A percentile compares a stretch with the other conserved stretches of the same genome.
Conservation (phyloP, 495 filamentous ascomycete species). For the Chaetomium cochliodes region DNA sequence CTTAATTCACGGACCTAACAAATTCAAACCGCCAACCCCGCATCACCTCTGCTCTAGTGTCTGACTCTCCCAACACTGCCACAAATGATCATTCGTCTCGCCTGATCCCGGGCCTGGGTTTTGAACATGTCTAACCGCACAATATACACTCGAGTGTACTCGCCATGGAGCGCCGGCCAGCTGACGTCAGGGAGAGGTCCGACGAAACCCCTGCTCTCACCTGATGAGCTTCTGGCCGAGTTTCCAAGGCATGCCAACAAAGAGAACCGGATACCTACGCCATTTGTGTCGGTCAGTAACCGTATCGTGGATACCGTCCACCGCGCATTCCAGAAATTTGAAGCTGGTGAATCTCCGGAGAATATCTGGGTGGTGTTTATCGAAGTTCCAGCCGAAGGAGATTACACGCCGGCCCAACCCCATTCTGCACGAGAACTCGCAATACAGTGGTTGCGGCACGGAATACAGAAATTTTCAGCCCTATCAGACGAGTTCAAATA, state of each 20-base stretch:
- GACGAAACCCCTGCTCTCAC: not conserved
- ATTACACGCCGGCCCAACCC: not conserved
- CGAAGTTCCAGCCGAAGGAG: not conserved
- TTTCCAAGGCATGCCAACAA: not conserved
- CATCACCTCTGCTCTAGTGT: no score
- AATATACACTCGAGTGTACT: constrained; percentile 3
- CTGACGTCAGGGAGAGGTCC: not conserved
- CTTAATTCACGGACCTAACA: no score
- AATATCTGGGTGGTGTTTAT: constrained; percentile 9
- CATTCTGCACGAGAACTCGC: not conserved
- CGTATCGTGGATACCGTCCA: not conserved
- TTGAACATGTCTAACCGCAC: no score
- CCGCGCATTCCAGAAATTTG: not conserved
- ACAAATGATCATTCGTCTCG: no score
- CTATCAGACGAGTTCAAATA: not conserved
- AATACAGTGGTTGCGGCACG: not conserved
- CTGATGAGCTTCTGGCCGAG: not conserved
- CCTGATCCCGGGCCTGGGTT: no score
- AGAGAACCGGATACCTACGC: not conserved
- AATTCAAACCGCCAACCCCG: no score
- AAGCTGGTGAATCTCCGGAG: not conserved
- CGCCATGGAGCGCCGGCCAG: not conserved
- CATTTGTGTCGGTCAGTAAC: constrained; percentile 2
- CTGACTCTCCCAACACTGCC: no score
- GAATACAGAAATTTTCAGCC: not conserved